Base-by-base conservation (phyloP, 2,329 filamentous ascomycete species). In the Cladosporium sp. region DNA sequence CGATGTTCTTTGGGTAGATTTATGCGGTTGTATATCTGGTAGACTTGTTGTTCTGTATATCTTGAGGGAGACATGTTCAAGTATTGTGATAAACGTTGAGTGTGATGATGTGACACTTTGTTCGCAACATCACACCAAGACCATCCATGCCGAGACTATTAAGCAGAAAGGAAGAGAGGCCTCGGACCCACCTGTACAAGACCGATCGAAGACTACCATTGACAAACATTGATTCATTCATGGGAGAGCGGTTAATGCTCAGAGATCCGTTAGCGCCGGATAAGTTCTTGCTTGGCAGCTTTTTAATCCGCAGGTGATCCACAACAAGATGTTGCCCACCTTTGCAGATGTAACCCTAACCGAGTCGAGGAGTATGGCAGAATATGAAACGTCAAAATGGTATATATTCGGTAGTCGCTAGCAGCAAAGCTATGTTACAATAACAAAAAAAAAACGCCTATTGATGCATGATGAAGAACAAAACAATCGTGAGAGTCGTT, bases 1-100 rank as follows among this genome's bases (percentile, higher is more conserved):
- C 64, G 63, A 19, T 58, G 59, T 52, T 60, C 58, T 15, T 56
- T 10, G 10, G 66, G 66, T 9, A 68, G 62, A 28, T 59, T 40
- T 37, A 68, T 63, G 39, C 64, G 62, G 28, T 62, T 58, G 59
- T 65, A 68, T 52, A 63, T 58, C 22, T 61, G 60, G 28, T 58
- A 50, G 8, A 66, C 58, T 45, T 68, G 66, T 13, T 60, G 35
- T 17, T 35, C 37, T 13, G 63, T 64, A 40, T 65, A 67, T 52
- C 39, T 55, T 64, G 42, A 19, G 10, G 25, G 57, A 9, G 28
- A 12, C 55, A 57, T 57, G 3, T 13, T 37, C 15, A 48, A 20
- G 45, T 47, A 9, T 32, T 10, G 28, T 4, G 28, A 10, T 32
- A 32, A 7, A 32, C 25, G 25, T 4, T 28, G 9, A 4, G 25